Percentiles rank a stretch among this genome's conserved stretches.
Conservation (phyloP, 164 flowering plant species). For the Protea cynaroides region DNA sequence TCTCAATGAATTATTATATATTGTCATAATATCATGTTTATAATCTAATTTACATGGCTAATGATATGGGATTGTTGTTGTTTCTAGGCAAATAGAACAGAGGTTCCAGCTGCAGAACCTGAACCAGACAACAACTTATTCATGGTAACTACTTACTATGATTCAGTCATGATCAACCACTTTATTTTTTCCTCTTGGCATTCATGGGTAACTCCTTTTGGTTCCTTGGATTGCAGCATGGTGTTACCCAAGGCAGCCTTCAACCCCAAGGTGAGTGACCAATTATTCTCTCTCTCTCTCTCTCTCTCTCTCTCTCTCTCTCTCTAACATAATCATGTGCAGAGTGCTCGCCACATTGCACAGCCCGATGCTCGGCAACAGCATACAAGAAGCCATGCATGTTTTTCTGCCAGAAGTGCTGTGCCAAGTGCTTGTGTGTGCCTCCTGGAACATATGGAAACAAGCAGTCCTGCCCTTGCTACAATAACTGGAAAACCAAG, state of each 20-base stretch:
- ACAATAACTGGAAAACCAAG: slow-evolving; percentile 28
- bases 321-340: no score
- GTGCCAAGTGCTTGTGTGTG: slow-evolving; percentile 25
- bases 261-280: slow-evolving; percentile 20
- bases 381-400: slow-evolving; percentile 24
- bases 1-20: no score
- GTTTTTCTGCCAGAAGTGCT: slow-evolving; percentile 26
- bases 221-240: slow-evolving; percentile 17
- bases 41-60: background rate
- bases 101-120: background rate
- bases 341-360: slow-evolving; percentile 23
- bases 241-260: slow-evolving; percentile 24
- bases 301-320: no score
- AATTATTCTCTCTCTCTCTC: no score
- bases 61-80: background rate
- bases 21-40: background rate
- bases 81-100: background rate
- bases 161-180: background rate
- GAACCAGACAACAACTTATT: background rate
- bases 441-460: slow-evolving; percentile 26
- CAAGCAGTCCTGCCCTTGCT: slow-evolving; percentile 28
- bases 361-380: slow-evolving; percentile 18
- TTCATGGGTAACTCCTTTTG: background rate
- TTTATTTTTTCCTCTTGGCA: background rate
- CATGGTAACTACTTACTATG: background rate